Conservation (phyloP, 2,329 filamentous ascomycete genomes). For the Colletotrichum sp. region DNA sequence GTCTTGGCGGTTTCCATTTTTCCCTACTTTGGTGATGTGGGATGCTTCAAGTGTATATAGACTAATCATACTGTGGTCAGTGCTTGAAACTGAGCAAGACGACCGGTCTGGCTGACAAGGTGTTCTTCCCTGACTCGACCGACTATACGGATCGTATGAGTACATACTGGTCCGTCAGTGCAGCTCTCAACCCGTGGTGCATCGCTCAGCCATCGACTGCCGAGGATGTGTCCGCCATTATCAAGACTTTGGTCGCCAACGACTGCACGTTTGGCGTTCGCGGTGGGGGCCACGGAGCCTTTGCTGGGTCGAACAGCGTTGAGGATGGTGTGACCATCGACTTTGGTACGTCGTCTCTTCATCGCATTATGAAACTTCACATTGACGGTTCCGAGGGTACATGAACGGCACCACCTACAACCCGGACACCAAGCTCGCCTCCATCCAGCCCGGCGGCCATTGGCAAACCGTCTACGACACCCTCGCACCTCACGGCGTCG, state of each 20-base stretch:
- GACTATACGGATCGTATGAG: constrained; percentile 33
- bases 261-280: constrained; percentile 42
- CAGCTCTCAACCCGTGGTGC: constrained; percentile 38
- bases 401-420: constrained; percentile 35
- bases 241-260: constrained; percentile 34
- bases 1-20: neutral
- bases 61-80: constrained; percentile 16
- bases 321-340: constrained; percentile 41
- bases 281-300: constrained; percentile 40
- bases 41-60: neutral
- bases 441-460: constrained; percentile 37
- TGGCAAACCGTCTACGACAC: constrained; percentile 42
- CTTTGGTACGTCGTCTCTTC: constrained; percentile 25
- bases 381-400: constrained; percentile 20
- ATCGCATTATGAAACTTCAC: neutral
- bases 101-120: constrained; percentile 29
- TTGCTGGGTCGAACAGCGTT: constrained; percentile 38
- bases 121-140: constrained; percentile 30
- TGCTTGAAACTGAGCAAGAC: constrained; percentile 28
- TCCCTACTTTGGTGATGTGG: neutral
- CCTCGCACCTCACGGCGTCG: constrained; percentile 35
- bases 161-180: constrained; percentile 41
- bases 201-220: constrained; percentile 36
- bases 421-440: constrained; percentile 29
- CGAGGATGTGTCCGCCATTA: constrained; percentile 38